Evolutionary conservation across 371 early-diverging fungal genomes (phyloP).

Genomic region (Lichtheimia ornata): DNA sequence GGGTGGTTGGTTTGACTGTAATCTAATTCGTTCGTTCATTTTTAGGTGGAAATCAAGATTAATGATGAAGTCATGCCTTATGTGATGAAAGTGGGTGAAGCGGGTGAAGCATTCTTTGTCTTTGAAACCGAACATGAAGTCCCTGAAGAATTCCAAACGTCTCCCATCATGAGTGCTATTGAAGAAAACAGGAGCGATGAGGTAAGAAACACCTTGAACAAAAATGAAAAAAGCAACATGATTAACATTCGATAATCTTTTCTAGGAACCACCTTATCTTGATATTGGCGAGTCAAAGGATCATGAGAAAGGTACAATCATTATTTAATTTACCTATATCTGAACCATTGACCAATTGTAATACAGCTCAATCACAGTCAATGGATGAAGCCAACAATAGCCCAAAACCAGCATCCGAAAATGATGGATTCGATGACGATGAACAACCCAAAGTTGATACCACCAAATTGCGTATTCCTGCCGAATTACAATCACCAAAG

Average conservation of each 20-base stretch:
- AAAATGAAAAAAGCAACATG: neutral
- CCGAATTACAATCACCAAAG: constrained; percentile 52
- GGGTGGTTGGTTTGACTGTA: neutral
- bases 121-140: constrained; percentile 86
- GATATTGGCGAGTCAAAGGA: constrained; percentile 48
- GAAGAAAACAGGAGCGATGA: constrained; percentile 35
- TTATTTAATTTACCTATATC: too few species aligned
- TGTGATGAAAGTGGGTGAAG: constrained; percentile 96
- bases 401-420: neutral
- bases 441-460: constrained; percentile 22
- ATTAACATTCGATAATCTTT: neutral
- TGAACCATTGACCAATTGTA: too few species aligned
- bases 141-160: constrained; percentile 89
- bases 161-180: constrained; percentile 80
- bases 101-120: constrained; percentile 99
- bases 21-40: neutral
- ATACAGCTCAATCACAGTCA: too few species aligned
- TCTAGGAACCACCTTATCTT: constrained; percentile 48
- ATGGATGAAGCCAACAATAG: too few species aligned
- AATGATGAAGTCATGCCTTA: constrained; percentile 84
- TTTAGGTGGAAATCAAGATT: constrained; percentile 85
- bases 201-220: constrained; percentile 19
- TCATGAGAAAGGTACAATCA: constrained; percentile 11
- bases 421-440: constrained; percentile 52
- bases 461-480: constrained; percentile 29